Evolutionary conservation across 2,329 filamentous ascomycete species (phyloP).

Genomic region (Dactylellina cionopaga): DNA sequence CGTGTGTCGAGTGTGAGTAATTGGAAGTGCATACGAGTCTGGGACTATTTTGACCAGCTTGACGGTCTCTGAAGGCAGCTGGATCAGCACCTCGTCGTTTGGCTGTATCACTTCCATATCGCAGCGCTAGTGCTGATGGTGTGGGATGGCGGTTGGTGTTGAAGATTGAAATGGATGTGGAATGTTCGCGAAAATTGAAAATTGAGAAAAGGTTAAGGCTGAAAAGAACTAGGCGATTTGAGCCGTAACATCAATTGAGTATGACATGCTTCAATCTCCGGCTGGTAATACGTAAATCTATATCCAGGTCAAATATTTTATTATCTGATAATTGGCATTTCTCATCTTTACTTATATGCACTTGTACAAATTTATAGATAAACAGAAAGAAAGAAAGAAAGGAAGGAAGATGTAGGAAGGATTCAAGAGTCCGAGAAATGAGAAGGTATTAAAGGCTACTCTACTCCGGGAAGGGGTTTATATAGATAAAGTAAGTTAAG

Average conservation of each 20-base stretch:
- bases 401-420: background rate
- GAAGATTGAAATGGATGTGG: background rate
- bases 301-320: too few species aligned
- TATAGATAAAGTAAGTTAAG: conserved; percentile 25
- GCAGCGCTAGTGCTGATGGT: conserved; percentile 14
- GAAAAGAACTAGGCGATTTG: background rate
- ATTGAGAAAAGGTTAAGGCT: conserved; percentile 10
- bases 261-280: too few species aligned
- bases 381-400: background rate
- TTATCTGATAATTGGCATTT: too few species aligned
- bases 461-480: conserved; percentile 8
- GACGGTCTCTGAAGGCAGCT: conserved; percentile 69
- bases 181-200: background rate
- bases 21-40: conserved; percentile 69
- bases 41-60: conserved; percentile 70
- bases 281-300: too few species aligned
- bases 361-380: background rate
- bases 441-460: conserved; percentile 49
- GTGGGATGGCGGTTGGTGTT: background rate
- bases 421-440: background rate
- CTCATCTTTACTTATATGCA: background rate
- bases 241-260: conserved; percentile 30
- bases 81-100: conserved; percentile 66
- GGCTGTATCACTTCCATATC: conserved; percentile 65
- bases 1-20: conserved; percentile 12